A percentile compares a stretch with the other conserved stretches of the same genome.
These are phyloP conservation scores for Fusarium napiforme DNA, from an alignment of 2,329 filamentous ascomycete genomes.

Conservation along the genomic window DNA sequence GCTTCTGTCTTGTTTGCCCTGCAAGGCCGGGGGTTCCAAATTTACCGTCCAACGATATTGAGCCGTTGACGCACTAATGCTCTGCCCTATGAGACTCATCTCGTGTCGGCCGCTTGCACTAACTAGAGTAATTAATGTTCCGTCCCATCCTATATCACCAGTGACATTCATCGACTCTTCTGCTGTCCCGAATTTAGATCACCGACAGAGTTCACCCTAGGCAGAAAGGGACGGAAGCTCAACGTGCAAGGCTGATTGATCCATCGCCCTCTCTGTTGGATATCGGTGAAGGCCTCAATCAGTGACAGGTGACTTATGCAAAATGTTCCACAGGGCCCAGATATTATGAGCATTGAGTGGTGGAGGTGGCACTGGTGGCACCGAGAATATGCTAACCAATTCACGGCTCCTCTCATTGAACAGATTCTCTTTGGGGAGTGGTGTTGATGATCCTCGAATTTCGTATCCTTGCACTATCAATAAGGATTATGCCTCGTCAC, in stretches of 20 bases:
- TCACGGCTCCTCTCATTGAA: background rate
- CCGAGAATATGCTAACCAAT: conserved; percentile 3
- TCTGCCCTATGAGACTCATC: conserved; percentile 20
- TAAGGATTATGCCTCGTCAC: conserved; percentile 18
- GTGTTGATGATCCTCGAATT: background rate
- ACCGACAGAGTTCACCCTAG: background rate
- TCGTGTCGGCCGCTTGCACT: conserved; percentile 7
- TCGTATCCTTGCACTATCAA: background rate
- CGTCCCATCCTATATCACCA: background rate
- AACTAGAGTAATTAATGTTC: background rate
- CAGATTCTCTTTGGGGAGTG: background rate
- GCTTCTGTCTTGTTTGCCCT: conserved; percentile 26
- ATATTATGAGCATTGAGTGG: conserved; percentile 8
- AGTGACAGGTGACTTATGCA: background rate
- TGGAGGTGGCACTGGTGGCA: conserved; percentile 8
- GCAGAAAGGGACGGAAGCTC: background rate
- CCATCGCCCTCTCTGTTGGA: background rate
- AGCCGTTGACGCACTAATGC: conserved; percentile 9
- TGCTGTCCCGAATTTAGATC: background rate
- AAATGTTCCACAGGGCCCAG: conserved; percentile 1
- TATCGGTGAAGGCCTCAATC: background rate
- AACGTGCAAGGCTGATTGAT: conserved; percentile 15
- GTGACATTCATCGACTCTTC: conserved; percentile 1
- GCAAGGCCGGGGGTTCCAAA: conserved; percentile 32
- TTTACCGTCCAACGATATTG: conserved; percentile 20